Base-by-base conservation (phyloP, 1,284 basidiomycete genomes). In the Cystobasidium pallidum region DNA sequence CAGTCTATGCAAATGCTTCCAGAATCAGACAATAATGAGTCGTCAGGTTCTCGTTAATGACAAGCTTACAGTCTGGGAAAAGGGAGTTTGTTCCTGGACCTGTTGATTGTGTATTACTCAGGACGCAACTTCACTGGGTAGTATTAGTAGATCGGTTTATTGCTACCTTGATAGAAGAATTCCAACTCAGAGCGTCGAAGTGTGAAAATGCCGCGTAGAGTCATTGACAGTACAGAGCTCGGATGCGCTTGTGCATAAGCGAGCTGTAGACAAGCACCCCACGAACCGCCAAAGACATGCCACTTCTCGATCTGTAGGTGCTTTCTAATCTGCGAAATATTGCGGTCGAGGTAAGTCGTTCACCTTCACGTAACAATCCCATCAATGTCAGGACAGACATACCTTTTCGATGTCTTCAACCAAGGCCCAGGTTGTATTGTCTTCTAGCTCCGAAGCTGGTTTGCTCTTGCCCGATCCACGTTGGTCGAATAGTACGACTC, bases 401-500 rank as follows among this genome's bases (percentile, higher is more conserved):
- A 97, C 83, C 77, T 83, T 88, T 80, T 97, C 94, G 15, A 93
- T 88, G 79, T 97, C 94, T 74, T 86, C 88, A 21, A 98, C 92
- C 34, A 97, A 86, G 79, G 94, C 89, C 92, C 92, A 95, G 0
- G 94, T 97, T 2, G 92, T 96, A 81, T 97, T 97, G 74, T 93
- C 88, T 76, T 90, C 88, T 0, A 91, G 81, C 43, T 84, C 89
- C 11, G 92, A 91, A 55, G 82, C 90, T 86, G 92, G 92, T 0
- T 85, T 90, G 28, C 89, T 91, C 78, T 90, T 89, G n/a, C 94
- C 93, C 11, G 90, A 82, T 11, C 92, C 92, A 73, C 92, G 84
- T 80, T 95, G 92, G 80, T 94, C 91, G 75, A 92, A 86, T n/a
- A 80, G 77, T n/a, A 80, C 65, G 78, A 82, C 74, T 52, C 91